phyloP scores from a whole-genome alignment of 2,329 filamentous ascomycete species.

The Colletotrichum lupini region DNA sequence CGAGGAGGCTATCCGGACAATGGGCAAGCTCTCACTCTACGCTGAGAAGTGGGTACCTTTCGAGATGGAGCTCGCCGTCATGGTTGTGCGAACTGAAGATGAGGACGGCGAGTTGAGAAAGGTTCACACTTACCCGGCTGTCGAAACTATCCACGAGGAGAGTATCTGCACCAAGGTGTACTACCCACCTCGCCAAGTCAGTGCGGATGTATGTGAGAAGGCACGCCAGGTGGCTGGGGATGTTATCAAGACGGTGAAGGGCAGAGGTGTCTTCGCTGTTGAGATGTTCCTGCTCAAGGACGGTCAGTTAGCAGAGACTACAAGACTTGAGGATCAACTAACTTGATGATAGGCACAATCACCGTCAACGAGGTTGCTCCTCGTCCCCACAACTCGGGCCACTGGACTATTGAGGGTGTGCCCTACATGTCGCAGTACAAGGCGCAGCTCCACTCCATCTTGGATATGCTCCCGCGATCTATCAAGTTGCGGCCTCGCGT shows the following conservation, averaged over 20 bases:
- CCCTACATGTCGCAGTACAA: conserved; percentile 90
- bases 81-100: conserved; percentile 92
- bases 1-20: conserved; percentile 73
- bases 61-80: conserved; percentile 87
- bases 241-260: conserved; percentile 83
- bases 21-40: conserved; percentile 80
- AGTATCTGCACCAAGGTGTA: conserved; percentile 95
- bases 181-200: conserved; percentile 80
- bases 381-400: conserved; percentile 83
- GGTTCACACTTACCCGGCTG: conserved; percentile 82
- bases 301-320: conserved; percentile 51
- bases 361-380: conserved; percentile 90
- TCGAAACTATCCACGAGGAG: conserved; percentile 96
- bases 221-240: conserved; percentile 83
- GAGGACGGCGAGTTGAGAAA: conserved; percentile 58
- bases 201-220: conserved; percentile 66
- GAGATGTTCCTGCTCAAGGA: conserved; percentile 92
- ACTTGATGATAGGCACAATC: conserved; percentile 59
- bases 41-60: conserved; percentile 93
- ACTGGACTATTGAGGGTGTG: conserved; percentile 94
- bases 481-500: conserved; percentile 67
- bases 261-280: conserved; percentile 94
- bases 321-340: conserved; percentile 1
- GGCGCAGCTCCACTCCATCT: conserved; percentile 86
- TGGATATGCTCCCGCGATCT: conserved; percentile 70